Base-by-base conservation (phyloP, 331 rosid species). In the Quercus tomentella region DNA sequence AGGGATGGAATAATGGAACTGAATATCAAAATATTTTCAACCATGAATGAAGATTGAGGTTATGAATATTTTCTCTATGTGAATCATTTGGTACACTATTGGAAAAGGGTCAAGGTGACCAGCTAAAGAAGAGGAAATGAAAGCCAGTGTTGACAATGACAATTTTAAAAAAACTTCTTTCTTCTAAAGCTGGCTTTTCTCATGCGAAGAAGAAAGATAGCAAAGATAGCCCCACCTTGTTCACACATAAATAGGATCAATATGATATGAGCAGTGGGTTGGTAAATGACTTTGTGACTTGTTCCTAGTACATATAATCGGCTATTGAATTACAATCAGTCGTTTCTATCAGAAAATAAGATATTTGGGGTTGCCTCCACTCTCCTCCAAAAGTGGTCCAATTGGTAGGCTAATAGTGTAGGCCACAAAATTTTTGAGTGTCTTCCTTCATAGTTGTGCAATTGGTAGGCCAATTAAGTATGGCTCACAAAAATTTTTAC, bases 51-150 rank as follows among this genome's bases (percentile, higher is more conserved):
- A 31, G 1, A 23, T 14, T 23, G 33, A 26, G 20, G 18, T 16
- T 6, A 8, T 20, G 26, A 67, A 67, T 9, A 67, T 4, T 30
- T 67, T 9, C 72, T 49, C 5, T 12, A 11, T 49, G 15, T 14
- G 5, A 49, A 33, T 18, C 7, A 1, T 18, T n/a, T 31, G 51
- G 20, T 35, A 1, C 11, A 12, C 54, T 49, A 33, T 20, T 33
- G n/a, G 26, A 35, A 25, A 4, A 9, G n/a, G 72, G 26, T 79
- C 81, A 66, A 77, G 49, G 45, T 74, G 67, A 54, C 33, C 57
- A 55, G 16, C 54, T 49, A 78, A 31, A 66, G 66, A 54, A 45
- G 11, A 25, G 3, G 26, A 68, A 5, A 30, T 21, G n/a, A n/a
- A n/a, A n/a, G n/a, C n/a, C n/a, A n/a, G n/a, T n/a, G n/a, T n/a